A percentile compares a stretch with the other conserved stretches of the same genome.
phyloP scores from a whole-genome alignment of 2,329 filamentous ascomycete genomes.

The Calcarisporium arbuscula region DNA sequence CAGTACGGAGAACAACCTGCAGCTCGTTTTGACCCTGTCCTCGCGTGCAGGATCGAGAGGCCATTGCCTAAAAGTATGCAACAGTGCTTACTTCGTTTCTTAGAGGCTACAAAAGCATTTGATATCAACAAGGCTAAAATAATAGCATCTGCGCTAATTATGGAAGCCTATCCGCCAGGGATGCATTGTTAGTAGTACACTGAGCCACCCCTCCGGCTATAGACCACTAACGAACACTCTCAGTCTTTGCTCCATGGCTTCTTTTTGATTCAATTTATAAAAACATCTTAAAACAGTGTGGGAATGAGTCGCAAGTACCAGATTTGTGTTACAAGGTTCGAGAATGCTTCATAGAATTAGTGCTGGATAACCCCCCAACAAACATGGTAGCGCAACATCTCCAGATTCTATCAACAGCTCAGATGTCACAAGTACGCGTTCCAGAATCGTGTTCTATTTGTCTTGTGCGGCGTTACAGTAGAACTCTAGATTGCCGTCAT shows the following conservation, averaged over 20 bases:
- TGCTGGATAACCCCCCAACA: not conserved
- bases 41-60: too few relatives aligned
- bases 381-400: not conserved
- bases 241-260: not conserved
- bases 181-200: conserved; percentile 1
- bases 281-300: not conserved
- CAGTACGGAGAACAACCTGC: too few relatives aligned
- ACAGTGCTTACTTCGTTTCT: too few relatives aligned
- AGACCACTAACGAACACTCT: not conserved
- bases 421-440: not conserved
- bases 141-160: conserved; percentile 3
- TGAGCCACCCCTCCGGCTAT: too few relatives aligned
- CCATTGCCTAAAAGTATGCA: too few relatives aligned
- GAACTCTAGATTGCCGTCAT: conserved; percentile 2
- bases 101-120: too few relatives aligned
- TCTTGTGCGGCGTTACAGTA: not conserved
- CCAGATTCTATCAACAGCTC: not conserved
- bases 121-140: too few relatives aligned
- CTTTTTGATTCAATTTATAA: conserved; percentile 4
- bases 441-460: conserved; percentile 1
- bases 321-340: not conserved
- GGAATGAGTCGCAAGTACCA: not conserved
- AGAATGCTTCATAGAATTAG: not conserved
- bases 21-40: too few relatives aligned
- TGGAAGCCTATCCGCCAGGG: conserved; percentile 1